These are phyloP conservation scores for Cyclotella baltica DNA, from an alignment of 108 stramenopile genomes.

Conservation along the genomic window DNA sequence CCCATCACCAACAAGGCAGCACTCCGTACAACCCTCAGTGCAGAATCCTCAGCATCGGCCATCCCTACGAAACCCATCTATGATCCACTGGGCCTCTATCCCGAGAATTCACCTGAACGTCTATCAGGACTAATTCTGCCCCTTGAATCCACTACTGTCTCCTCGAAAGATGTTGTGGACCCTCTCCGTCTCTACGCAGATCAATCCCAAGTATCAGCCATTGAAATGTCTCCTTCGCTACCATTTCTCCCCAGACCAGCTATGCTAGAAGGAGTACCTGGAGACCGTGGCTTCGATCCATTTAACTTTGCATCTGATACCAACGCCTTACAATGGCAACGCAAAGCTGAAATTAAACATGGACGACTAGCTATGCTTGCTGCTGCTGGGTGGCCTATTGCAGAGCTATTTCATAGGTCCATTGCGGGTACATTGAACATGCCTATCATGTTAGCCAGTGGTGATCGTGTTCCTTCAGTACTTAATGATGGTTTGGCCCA, in stretches of 20 bases:
- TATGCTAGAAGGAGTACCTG: constrained; percentile 59
- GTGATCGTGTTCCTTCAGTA: constrained; percentile 69
- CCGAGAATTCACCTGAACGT: constrained; percentile 20
- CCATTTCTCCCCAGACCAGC: constrained; percentile 50
- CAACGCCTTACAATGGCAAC: constrained; percentile 26
- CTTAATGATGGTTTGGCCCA: constrained; percentile 78
- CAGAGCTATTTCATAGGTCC: constrained; percentile 67
- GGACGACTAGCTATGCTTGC: constrained; percentile 70
- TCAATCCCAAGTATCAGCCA: constrained; percentile 20
- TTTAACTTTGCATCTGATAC: constrained; percentile 37
- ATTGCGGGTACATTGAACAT: constrained; percentile 44
- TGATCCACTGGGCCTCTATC: constrained; percentile 34
- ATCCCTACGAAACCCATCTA: constrained; percentile 21
- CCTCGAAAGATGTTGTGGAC: constrained; percentile 20
- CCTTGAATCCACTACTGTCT: no score
- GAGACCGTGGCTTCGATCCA: constrained; percentile 68
- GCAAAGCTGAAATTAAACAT: constrained; percentile 66
- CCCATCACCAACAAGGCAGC: background rate
- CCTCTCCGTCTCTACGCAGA: constrained; percentile 32
- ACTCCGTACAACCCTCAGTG: background rate
- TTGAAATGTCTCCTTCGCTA: constrained; percentile 35
- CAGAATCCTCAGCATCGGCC: background rate
- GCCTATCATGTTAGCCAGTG: constrained; percentile 36
- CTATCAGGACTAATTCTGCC: constrained; percentile 22
- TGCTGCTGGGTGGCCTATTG: constrained; percentile 75